phyloP scores from a whole-genome alignment of 2,329 filamentous ascomycete species.

The Pseudocercospora fijiensis region DNA sequence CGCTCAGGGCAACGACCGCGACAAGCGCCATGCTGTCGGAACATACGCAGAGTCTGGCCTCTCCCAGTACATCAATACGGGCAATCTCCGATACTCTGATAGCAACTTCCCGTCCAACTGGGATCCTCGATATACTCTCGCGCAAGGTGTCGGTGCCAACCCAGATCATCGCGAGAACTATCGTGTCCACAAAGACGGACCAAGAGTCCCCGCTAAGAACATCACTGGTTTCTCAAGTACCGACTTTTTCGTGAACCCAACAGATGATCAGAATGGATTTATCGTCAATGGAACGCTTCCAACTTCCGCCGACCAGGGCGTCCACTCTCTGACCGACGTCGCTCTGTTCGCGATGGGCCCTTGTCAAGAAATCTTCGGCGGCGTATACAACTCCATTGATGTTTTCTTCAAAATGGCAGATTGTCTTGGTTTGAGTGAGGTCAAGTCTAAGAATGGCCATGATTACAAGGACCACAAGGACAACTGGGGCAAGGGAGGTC shows the following conservation, averaged over 20 bases:
- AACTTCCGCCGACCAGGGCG: constrained; percentile 62
- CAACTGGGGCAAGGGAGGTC: constrained; percentile 25
- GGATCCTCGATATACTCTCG: constrained; percentile 80
- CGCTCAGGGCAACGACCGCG: constrained; percentile 63
- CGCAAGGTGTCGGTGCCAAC: constrained; percentile 66
- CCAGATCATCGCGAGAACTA: constrained; percentile 78
- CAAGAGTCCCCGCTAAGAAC: constrained; percentile 61
- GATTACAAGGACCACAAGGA: constrained; percentile 19
- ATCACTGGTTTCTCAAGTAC: constrained; percentile 47
- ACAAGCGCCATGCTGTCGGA: constrained; percentile 74
- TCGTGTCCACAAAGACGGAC: constrained; percentile 63
- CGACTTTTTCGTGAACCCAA: constrained; percentile 66
- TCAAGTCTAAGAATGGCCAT: constrained; percentile 7
- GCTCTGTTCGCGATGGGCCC: constrained; percentile 76
- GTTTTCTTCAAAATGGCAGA: constrained; percentile 72
- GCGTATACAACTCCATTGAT: constrained; percentile 68
- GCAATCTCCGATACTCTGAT: constrained; percentile 64
- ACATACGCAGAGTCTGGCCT: constrained; percentile 71
- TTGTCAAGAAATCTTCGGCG: constrained; percentile 73
- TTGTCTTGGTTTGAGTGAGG: constrained; percentile 58
- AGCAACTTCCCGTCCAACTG: constrained; percentile 78
- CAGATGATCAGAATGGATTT: constrained; percentile 66
- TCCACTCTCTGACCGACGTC: constrained; percentile 75
- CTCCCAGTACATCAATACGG: constrained; percentile 69
- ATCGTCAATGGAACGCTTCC: constrained; percentile 74